Conservation (phyloP, 2,329 filamentous ascomycete species). For the Colletotrichum sp. region DNA sequence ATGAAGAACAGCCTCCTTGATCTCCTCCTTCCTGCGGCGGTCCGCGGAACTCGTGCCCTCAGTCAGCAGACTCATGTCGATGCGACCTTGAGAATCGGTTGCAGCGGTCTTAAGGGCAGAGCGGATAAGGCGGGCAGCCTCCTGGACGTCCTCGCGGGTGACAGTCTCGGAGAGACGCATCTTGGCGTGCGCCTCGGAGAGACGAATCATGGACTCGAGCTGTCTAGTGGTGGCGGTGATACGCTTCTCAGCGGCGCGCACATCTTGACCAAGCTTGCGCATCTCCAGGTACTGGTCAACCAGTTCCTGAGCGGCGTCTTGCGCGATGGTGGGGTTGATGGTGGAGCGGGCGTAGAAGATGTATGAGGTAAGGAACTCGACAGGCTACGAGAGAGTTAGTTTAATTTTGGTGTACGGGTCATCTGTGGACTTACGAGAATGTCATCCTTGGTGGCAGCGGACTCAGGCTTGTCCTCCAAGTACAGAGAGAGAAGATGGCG, state of each 20-base stretch:
- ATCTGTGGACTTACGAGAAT: constrained; percentile 69
- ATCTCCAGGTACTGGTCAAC: constrained; percentile 91
- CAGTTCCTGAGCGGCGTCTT: constrained; percentile 81
- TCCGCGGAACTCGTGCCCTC: constrained; percentile 94
- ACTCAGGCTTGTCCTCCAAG: constrained; percentile 90
- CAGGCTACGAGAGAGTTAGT: constrained; percentile 61
- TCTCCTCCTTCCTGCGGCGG: constrained; percentile 78
- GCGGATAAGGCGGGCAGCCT: constrained; percentile 92
- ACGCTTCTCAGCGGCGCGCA: constrained; percentile 87
- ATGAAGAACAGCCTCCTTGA: constrained; percentile 79
- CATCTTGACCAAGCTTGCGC: constrained; percentile 89
- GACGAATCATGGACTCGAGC: constrained; percentile 97
- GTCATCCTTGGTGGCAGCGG: constrained; percentile 75
- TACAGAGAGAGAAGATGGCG: constrained; percentile 97
- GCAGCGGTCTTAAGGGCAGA: constrained; percentile 94
- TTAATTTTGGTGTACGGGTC: neutral
- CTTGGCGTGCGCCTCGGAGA: constrained; percentile 95
- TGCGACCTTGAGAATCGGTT: constrained; percentile 91
- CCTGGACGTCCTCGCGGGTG: constrained; percentile 80
- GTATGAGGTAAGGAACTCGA: constrained; percentile 95
- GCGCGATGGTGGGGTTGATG: constrained; percentile 82
- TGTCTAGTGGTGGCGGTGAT: constrained; percentile 98
- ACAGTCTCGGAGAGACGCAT: constrained; percentile 87
- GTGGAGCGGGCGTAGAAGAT: constrained; percentile 94
- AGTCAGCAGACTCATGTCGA: constrained; percentile 95